Base-by-base conservation (phyloP, 2,329 filamentous ascomycete genomes). In the Arthroderma sp. region DNA sequence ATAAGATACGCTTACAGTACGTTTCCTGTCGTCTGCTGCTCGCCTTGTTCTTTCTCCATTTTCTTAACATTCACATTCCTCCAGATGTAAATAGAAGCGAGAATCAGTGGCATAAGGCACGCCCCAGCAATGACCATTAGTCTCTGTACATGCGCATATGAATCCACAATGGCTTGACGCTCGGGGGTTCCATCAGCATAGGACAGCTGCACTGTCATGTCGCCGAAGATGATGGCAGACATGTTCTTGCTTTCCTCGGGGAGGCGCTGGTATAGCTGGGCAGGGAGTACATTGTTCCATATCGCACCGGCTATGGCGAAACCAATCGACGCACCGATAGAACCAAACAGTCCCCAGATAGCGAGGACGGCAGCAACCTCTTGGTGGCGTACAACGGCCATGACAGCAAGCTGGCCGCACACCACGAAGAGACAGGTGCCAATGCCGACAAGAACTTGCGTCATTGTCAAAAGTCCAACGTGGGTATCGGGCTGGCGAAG, bases 331-430 rank as follows among this genome's bases (percentile, higher is more conserved):
- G 50, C 53, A 5, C 60, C 60, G 29, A 61, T 53, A 38, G 47
- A 55, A 8, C 49, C 44, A 44, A 56, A 55, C 32, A 62, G 46
- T 27, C 52, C 49, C 37, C 55, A 44, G 5, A 57, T 39, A 7
- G 57, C 55, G 29, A 60, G 49, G 29, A 60, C 48, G 36, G 57
- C 53, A 6, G 73, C 71, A 9, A 75, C 61, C 46, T 75, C 63
- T 46, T 71, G 63, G 45, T 76, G 74, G 40, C 64, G 64, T 8
- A 70, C 69, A 4, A 69, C 66, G 1, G 71, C 66, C 54, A 78
- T 70, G 33, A 78, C 67, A 7, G 74, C 71, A 42, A 78, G 67
- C 52, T 79, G 70, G 52, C 71, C 62, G 49, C 65, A 65, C 50
- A 74, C 63, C 33, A 73, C 66, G 15, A 75, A 62, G 36, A 68